These are phyloP conservation scores for Acorus gramineus DNA, from an alignment of 106 monocot species.

Conservation along the genomic window DNA sequence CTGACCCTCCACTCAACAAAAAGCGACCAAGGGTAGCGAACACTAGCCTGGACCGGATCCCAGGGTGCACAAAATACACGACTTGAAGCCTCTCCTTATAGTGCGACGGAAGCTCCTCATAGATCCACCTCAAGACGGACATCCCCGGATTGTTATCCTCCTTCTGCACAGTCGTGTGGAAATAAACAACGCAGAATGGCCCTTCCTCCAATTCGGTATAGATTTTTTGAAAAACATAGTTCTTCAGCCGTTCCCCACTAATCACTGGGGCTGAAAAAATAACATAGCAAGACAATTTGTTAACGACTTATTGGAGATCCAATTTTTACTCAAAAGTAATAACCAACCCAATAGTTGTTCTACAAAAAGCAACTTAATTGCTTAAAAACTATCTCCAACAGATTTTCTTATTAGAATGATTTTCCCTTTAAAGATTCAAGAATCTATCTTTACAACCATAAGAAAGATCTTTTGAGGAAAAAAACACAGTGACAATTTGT, in stretches of 20 bases:
- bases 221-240: conserved; percentile 65
- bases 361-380: no score
- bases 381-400: no score
- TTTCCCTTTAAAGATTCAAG: no score
- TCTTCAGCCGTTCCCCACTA: conserved; percentile 70
- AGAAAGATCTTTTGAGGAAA: no score
- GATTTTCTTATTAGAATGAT: no score
- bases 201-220: conserved; percentile 49
- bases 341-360: no score
- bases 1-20: conserved; percentile 85
- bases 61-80: conserved; percentile 91
- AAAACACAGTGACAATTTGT: no score
- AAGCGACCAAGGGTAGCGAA: conserved; percentile 82
- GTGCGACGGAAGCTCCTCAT: conserved; percentile 72
- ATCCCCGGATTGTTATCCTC: conserved; percentile 91
- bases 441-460: no score
- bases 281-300: no score
- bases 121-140: conserved; percentile 67
- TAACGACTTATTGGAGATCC: no score
- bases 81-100: conserved; percentile 69
- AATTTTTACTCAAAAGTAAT: no score
- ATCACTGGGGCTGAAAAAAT: conserved; percentile 49
- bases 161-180: conserved; percentile 70
- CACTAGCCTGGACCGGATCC: conserved; percentile 64
- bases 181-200: conserved; percentile 77